Percentiles rank a stretch among this genome's conserved stretches.
Conservation (phyloP, 2,329 filamentous ascomycete genomes). For the Botrytis deweyae region DNA sequence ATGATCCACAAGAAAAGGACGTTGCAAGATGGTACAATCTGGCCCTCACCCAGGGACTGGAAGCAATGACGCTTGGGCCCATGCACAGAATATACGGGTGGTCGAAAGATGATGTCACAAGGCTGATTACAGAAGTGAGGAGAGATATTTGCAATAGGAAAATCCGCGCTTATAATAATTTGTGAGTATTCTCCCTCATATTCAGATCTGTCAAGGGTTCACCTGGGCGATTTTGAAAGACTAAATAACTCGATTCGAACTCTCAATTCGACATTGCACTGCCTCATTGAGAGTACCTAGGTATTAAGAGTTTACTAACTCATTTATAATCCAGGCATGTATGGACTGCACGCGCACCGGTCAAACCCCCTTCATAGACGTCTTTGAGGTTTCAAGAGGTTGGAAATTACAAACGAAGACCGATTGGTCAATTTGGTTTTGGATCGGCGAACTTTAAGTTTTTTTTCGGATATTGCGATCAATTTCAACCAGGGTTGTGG, state of each 20-base stretch:
- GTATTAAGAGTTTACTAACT: conserved; percentile 17
- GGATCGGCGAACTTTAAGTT: background rate
- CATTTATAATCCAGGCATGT: conserved; percentile 33
- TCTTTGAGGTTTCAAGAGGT: background rate
- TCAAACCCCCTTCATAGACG: conserved; percentile 6
- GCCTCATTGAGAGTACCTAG: conserved; percentile 2
- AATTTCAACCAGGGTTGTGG: conserved; percentile 1
- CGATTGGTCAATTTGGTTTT: background rate
- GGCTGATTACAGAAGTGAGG: conserved; percentile 62
- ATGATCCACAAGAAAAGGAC: conserved; percentile 61
- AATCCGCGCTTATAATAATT: conserved; percentile 69
- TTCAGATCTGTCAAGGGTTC: background rate
- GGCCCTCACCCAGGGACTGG: conserved; percentile 69
- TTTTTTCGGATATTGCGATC: conserved; percentile 17
- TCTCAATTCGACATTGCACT: background rate
- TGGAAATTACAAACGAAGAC: background rate
- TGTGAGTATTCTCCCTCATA: conserved; percentile 58
- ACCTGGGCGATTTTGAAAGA: background rate
- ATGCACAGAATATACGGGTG: conserved; percentile 65
- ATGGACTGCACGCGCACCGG: conserved; percentile 36
- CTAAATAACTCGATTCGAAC: background rate
- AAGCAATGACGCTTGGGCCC: conserved; percentile 71
- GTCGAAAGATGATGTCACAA: conserved; percentile 60
- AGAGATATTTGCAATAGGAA: conserved; percentile 67
- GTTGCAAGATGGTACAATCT: conserved; percentile 84